These are phyloP conservation scores for Citropsis articulata DNA, from an alignment of 345 rosid species.

Conservation along the genomic window DNA sequence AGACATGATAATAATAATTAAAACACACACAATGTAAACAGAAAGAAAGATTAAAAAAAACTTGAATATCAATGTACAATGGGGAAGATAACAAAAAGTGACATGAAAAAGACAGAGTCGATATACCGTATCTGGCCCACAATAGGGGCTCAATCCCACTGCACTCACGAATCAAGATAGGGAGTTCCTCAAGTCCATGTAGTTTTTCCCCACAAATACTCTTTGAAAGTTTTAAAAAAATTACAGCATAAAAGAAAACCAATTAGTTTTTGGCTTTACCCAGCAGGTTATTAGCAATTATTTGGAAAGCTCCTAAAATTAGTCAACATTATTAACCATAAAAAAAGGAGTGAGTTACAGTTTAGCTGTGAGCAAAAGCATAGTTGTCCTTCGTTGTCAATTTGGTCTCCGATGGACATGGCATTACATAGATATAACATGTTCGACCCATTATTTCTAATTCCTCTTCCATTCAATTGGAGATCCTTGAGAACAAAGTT, in stretches of 20 bases:
- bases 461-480: background rate
- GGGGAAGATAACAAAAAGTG: too few species aligned
- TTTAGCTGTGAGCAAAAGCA: background rate
- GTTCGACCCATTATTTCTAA: background rate
- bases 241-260: background rate
- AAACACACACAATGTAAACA: too few species aligned
- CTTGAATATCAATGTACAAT: too few species aligned
- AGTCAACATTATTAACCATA: background rate
- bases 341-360: background rate
- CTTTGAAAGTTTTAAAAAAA: conserved; percentile 20
- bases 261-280: background rate
- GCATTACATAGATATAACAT: too few species aligned
- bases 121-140: conserved; percentile 93
- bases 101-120: background rate
- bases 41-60: too few species aligned
- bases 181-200: conserved; percentile 79
- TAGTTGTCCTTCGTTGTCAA: background rate
- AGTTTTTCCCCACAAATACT: conserved; percentile 77
- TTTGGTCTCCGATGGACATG: background rate
- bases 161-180: conserved; percentile 85
- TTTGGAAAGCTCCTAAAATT: background rate
- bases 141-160: conserved; percentile 48
- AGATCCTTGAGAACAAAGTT: background rate
- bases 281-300: background rate
- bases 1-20: too few species aligned